Evolutionary conservation across 768 basidiomycete species (phyloP).

Genomic region (Leucocoprinus leucothites): DNA sequence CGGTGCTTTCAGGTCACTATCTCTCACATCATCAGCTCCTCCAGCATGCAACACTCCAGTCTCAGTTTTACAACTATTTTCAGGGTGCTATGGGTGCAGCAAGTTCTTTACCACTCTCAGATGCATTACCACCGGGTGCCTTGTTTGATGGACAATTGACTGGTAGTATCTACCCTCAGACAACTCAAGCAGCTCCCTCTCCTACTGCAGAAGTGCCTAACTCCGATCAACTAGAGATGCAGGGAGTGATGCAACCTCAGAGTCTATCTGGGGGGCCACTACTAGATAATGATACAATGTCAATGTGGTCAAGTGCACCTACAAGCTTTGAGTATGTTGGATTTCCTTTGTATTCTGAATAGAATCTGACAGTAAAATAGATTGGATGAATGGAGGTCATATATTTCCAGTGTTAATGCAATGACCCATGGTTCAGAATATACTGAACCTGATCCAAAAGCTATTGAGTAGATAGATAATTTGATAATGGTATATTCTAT

Average conservation of each 20-base stretch:
- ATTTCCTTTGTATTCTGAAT: not conserved
- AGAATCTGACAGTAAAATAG: conserved; percentile 19
- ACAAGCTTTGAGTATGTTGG: conserved; percentile 54
- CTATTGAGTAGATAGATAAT: too few species aligned
- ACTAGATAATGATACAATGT: conserved; percentile 48
- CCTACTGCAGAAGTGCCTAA: not conserved
- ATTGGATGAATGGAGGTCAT: conserved; percentile 35
- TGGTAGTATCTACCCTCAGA: conserved; percentile 1
- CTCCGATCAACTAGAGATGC: not conserved
- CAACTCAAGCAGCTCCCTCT: not conserved
- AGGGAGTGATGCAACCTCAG: not conserved
- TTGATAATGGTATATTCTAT: too few species aligned
- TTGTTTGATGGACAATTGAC: conserved; percentile 8
- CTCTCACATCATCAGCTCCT: not conserved
- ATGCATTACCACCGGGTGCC: not conserved
- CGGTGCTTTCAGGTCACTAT: not conserved
- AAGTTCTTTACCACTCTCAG: not conserved
- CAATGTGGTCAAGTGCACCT: conserved; percentile 64
- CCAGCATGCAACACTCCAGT: not conserved
- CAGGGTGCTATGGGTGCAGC: not conserved
- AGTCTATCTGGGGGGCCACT: conserved; percentile 14
- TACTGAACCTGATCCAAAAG: too few species aligned
- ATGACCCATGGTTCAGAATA: conserved; percentile 21
- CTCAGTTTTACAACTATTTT: not conserved
- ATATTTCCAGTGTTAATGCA: conserved; percentile 17